Percentiles rank a stretch among this genome's conserved stretches.
Conservation (phyloP, 305 asterid genomes). For the Salvia sclarea region DNA sequence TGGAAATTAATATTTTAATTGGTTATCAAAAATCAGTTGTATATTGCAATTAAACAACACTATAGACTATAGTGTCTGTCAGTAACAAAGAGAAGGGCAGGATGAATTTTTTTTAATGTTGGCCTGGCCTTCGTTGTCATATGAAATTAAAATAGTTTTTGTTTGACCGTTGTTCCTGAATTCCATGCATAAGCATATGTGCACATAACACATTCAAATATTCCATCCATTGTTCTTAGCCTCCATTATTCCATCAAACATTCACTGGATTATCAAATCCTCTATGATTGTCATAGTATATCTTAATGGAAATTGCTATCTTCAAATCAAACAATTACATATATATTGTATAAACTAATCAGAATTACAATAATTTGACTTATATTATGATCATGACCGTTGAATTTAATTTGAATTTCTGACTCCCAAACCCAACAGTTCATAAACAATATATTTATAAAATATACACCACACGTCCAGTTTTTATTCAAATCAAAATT, state of each 20-base stretch:
- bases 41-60: neutral
- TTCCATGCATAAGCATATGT: neutral
- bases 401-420: slow-evolving; percentile 5
- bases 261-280: neutral
- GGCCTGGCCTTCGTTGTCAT: slow-evolving; percentile 33
- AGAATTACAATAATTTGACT: neutral
- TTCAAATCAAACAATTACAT: no score
- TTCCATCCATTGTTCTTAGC: neutral
- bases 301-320: no score
- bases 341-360: no score
- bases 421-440: slow-evolving; percentile 1
- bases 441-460: neutral
- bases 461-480: neutral
- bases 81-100: neutral
- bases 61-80: no score
- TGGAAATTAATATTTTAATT: neutral
- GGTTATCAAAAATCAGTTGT: neutral
- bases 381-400: neutral
- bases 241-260: neutral
- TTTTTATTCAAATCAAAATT: neutral
- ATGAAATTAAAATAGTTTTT: slow-evolving; percentile 18
- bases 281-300: no score
- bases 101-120: slow-evolving; percentile 29
- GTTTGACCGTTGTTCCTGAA: slow-evolving; percentile 25
- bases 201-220: slow-evolving; percentile 4